These are phyloP conservation scores for Eucalyptus tenuipes DNA, from an alignment of 345 rosid genomes.

Conservation along the genomic window DNA sequence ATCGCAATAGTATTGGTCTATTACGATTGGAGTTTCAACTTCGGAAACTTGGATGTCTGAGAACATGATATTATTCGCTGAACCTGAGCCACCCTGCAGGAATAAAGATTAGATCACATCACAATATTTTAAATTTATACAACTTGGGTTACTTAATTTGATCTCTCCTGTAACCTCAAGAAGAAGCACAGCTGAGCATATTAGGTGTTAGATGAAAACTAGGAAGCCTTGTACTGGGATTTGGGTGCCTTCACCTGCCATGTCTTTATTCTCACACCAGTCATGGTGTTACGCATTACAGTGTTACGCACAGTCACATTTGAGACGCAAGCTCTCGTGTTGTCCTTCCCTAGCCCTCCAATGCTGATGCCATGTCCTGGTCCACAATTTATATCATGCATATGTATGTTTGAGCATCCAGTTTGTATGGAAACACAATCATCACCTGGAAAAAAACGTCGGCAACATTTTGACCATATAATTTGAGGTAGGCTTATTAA, in stretches of 20 bases:
- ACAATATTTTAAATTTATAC: neutral
- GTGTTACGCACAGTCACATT: constrained; percentile 61
- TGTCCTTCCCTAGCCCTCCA: constrained; percentile 63
- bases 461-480: neutral
- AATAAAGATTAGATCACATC: neutral
- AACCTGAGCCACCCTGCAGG: constrained; percentile 78
- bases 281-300: constrained; percentile 33
- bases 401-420: constrained; percentile 64
- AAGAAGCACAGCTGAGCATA: neutral
- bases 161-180: neutral
- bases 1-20: constrained; percentile 79
- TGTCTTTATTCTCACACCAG: constrained; percentile 79
- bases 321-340: constrained; percentile 67
- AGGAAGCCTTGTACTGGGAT: neutral
- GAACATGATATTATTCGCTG: constrained; percentile 56
- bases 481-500: neutral
- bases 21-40: constrained; percentile 61
- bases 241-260: constrained; percentile 56
- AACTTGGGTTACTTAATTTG: neutral
- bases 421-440: constrained; percentile 80
- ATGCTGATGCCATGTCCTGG: constrained; percentile 94
- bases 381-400: constrained; percentile 65
- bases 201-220: neutral
- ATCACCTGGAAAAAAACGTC: constrained; percentile 38
- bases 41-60: constrained; percentile 60